phyloP scores from a whole-genome alignment of 257 asterid genomes.

The Capsicum pubescens region DNA sequence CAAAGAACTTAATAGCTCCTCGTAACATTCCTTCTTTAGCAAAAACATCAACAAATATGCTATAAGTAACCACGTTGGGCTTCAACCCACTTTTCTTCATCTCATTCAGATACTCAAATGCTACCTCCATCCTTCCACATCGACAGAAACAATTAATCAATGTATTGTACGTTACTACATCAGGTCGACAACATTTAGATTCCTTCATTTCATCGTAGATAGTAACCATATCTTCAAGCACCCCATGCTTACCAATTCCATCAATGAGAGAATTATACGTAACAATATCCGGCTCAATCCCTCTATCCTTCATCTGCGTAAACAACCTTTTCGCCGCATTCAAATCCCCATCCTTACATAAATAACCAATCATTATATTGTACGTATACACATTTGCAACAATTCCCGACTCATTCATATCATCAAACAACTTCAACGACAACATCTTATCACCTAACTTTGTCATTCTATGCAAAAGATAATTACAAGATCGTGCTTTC shows the following conservation, averaged over 20 bases:
- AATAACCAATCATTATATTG: constrained; percentile 73
- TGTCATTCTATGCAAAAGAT: constrained; percentile 65
- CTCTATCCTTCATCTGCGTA: constrained; percentile 63
- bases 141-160: constrained; percentile 90
- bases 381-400: constrained; percentile 63
- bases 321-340: constrained; percentile 63
- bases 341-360: constrained; percentile 80
- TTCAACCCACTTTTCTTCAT: constrained; percentile 70
- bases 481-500: constrained; percentile 78
- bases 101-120: constrained; percentile 70
- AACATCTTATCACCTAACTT: constrained; percentile 49
- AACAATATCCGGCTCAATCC: constrained; percentile 71
- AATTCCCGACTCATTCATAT: constrained; percentile 73
- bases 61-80: constrained; percentile 87
- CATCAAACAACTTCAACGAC: constrained; percentile 59
- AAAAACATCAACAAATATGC: constrained; percentile 86
- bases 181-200: constrained; percentile 63
- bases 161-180: constrained; percentile 77
- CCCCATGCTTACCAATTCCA: constrained; percentile 75
- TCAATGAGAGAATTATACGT: constrained; percentile 89
- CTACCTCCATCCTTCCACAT: constrained; percentile 59
- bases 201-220: constrained; percentile 75
- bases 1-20: constrained; percentile 77
- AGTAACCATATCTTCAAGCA: constrained; percentile 57
- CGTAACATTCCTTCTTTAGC: constrained; percentile 87